Percentiles rank a stretch among this genome's conserved stretches.
Conservation (phyloP, 306 rosid species). For the Cicer judaicum region DNA sequence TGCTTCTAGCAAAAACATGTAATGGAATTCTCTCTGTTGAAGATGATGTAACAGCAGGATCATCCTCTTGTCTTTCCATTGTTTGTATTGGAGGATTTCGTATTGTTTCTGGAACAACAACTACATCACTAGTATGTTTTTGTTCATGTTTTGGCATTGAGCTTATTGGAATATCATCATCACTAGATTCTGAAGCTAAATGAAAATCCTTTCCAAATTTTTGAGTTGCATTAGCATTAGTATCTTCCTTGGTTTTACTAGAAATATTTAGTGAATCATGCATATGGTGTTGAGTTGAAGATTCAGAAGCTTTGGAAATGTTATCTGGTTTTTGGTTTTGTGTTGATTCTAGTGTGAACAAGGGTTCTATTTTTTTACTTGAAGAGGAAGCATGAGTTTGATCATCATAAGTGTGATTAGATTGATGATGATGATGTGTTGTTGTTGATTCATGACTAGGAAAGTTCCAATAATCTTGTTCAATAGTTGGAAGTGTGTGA, state of each 20-base stretch:
- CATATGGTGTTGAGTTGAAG: conserved; percentile 34
- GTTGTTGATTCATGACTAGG: conserved; percentile 5
- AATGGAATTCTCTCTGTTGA: conserved; percentile 59
- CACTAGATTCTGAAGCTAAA: conserved; percentile 19
- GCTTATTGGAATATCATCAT: conserved; percentile 49
- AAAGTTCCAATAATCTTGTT: conserved; percentile 11
- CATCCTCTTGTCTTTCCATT: conserved; percentile 66
- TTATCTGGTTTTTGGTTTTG: conserved; percentile 3
- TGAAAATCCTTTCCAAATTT: neutral
- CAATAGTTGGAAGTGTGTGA: neutral
- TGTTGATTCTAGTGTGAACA: conserved; percentile 21
- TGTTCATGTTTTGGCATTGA: conserved; percentile 45
- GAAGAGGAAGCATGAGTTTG: conserved; percentile 32
- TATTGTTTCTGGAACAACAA: conserved; percentile 18
- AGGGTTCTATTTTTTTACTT: conserved; percentile 16
- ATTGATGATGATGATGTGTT: neutral
- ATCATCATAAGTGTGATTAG: neutral
- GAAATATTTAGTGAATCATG: conserved; percentile 20
- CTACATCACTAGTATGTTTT: conserved; percentile 26
- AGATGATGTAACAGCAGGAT: conserved; percentile 10
- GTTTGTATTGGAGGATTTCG: conserved; percentile 66
- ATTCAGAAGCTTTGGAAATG: conserved; percentile 32
- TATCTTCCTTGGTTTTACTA: neutral
- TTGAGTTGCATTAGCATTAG: neutral
- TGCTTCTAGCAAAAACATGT: conserved; percentile 58